Percentiles rank a stretch among this genome's conserved stretches.
Evolutionary conservation across 129 eudicot species (phyloP).

Genomic region (Apium graveolens): DNA sequence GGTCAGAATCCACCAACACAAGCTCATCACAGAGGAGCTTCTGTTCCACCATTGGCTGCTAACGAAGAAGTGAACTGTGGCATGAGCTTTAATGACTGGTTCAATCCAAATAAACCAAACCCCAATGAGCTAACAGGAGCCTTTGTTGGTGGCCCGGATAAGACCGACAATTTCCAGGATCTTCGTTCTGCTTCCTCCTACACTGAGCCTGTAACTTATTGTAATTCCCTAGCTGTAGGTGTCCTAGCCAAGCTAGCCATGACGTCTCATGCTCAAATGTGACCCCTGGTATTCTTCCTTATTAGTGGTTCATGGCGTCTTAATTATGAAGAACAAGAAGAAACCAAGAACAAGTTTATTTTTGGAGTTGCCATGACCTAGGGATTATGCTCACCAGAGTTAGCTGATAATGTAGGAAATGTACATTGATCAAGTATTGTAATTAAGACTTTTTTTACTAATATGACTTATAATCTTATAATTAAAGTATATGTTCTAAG

Average conservation of each 20-base stretch:
- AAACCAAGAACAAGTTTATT: not conserved
- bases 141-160: slow-evolving; percentile 76
- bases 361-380: not conserved
- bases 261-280: slow-evolving; percentile 13
- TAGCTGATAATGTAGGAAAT: too few relatives aligned
- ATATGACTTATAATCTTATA: too few relatives aligned
- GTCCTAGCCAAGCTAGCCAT: slow-evolving; percentile 65
- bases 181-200: slow-evolving; percentile 35
- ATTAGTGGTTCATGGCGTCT: not conserved
- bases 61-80: slow-evolving; percentile 31
- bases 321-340: not conserved
- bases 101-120: slow-evolving; percentile 44
- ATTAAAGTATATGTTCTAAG: too few relatives aligned
- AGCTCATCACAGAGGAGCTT: slow-evolving; percentile 92
- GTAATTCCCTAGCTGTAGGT: slow-evolving; percentile 66
- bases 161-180: slow-evolving; percentile 46
- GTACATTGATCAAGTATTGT: too few relatives aligned
- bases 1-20: slow-evolving; percentile 70
- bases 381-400: not conserved
- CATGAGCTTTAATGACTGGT: slow-evolving; percentile 56
- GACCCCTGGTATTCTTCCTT: not conserved
- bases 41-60: slow-evolving; percentile 36
- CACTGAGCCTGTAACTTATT: slow-evolving; percentile 70
- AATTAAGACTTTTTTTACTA: too few relatives aligned
- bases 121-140: slow-evolving; percentile 87